A percentile compares a stretch with the other conserved stretches of the same genome.
These are phyloP conservation scores for Saccharum spontaneum DNA, from an alignment of 176 grass and related monocot species.

Conservation along the genomic window DNA sequence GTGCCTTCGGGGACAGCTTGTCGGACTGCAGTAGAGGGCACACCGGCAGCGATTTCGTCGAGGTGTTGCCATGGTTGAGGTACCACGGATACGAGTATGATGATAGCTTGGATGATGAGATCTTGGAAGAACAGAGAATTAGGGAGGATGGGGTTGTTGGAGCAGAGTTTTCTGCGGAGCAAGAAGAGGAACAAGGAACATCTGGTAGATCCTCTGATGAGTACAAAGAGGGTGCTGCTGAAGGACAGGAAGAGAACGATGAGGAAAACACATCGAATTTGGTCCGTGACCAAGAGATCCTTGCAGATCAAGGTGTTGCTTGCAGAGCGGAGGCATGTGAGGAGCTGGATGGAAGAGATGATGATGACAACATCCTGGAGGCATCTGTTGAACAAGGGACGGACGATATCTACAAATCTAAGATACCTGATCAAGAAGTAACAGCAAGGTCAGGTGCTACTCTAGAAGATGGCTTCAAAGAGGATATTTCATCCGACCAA, in stretches of 20 bases:
- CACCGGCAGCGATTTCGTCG: slow-evolving; percentile 23
- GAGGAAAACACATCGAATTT: slow-evolving; percentile 14
- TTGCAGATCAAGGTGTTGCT: neutral
- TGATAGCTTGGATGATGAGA: slow-evolving; percentile 45
- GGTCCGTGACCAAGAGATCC: neutral
- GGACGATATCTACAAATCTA: neutral
- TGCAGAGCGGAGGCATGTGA: slow-evolving; percentile 15
- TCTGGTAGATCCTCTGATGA: neutral
- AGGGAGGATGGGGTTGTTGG: slow-evolving; percentile 7
- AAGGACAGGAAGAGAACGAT: neutral
- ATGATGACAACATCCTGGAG: slow-evolving; percentile 32
- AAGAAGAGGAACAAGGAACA: slow-evolving; percentile 13
- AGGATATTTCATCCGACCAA: neutral
- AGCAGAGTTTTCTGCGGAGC: slow-evolving; percentile 1
- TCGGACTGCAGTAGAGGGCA: slow-evolving; percentile 45
- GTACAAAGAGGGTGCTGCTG: neutral
- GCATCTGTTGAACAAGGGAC: neutral
- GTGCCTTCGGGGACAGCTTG: slow-evolving; percentile 48
- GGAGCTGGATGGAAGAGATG: slow-evolving; percentile 3
- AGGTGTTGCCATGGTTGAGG: slow-evolving; percentile 50
- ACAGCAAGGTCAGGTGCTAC: neutral
- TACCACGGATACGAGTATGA: slow-evolving; percentile 42
- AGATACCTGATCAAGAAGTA: slow-evolving; percentile 10
- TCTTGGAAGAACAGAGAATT: slow-evolving; percentile 26
- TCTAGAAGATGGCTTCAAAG: neutral